Percentiles rank a stretch among this genome's conserved stretches.
phyloP scores from a whole-genome alignment of 331 rosid genomes.

The Rosa hybrid region DNA sequence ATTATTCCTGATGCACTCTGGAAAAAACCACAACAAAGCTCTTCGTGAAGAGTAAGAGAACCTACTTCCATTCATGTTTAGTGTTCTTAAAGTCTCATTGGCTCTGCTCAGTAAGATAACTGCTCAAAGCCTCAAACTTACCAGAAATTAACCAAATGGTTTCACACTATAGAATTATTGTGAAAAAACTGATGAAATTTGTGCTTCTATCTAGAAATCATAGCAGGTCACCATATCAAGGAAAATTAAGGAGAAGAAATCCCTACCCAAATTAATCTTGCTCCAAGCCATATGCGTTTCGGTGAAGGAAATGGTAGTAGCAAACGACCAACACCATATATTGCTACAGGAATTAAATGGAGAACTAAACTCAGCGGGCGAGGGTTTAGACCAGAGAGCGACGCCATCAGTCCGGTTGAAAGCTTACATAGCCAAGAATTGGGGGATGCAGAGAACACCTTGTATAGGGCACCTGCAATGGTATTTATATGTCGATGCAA shows the following conservation, averaged over 20 bases:
- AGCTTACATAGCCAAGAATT: slow-evolving; percentile 54
- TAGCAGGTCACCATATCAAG: not conserved
- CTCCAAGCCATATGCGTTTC: slow-evolving; percentile 42
- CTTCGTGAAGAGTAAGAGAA: slow-evolving; percentile 3
- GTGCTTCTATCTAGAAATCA: not conserved
- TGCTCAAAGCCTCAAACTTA: too few relatives aligned
- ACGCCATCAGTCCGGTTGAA: slow-evolving; percentile 52
- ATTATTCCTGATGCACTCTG: slow-evolving; percentile 59
- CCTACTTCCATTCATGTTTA: not conserved
- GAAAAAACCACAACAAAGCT: not conserved
- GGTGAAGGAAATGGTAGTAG: slow-evolving; percentile 57
- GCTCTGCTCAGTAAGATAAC: not conserved
- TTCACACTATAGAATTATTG: not conserved
- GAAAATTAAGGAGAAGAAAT: not conserved
- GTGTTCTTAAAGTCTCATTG: not conserved
- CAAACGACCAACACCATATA: slow-evolving; percentile 53
- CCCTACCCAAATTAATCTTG: slow-evolving; percentile 46
- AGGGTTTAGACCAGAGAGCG: slow-evolving; percentile 58
- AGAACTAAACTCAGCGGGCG: slow-evolving; percentile 46
- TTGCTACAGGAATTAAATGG: slow-evolving; percentile 55
- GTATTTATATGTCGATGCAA: slow-evolving; percentile 63
- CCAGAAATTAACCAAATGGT: not conserved
- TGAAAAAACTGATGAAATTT: not conserved
- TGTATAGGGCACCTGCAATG: slow-evolving; percentile 56
- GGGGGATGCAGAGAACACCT: slow-evolving; percentile 54